phyloP scores from a whole-genome alignment of 768 basidiomycete species.

The Tricholoma furcatifolium region DNA sequence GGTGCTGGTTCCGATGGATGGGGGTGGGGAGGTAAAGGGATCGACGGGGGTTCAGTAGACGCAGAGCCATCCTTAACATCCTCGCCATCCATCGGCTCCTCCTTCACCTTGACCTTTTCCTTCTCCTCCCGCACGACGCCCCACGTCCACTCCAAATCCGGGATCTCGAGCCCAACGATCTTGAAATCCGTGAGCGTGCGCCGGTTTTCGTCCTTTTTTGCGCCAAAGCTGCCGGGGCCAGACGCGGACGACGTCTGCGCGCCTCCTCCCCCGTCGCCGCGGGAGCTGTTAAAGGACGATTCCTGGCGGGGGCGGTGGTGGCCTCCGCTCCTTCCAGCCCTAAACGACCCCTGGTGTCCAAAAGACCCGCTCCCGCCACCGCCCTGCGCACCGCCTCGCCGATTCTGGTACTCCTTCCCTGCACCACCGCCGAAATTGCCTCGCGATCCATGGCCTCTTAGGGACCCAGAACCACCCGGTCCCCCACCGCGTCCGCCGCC shows the following conservation, averaged over 20 bases:
- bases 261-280: too few species aligned
- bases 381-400: conserved; percentile 60
- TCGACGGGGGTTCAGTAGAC: conserved; percentile 19
- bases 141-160: conserved; percentile 86
- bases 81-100: conserved; percentile 25
- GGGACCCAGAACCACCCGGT: conserved; percentile 42
- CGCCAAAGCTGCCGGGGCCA: not conserved
- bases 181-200: conserved; percentile 98
- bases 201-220: conserved; percentile 82
- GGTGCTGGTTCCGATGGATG: conserved; percentile 31
- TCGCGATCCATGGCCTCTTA: conserved; percentile 64
- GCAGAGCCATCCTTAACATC: too few species aligned
- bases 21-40: conserved; percentile 3
- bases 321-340: conserved; percentile 51
- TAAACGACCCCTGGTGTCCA: conserved; percentile 45
- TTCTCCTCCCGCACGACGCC: conserved; percentile 46
- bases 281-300: conserved; percentile 37
- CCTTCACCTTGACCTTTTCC: conserved; percentile 26
- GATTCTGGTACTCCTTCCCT: conserved; percentile 56
- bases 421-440: conserved; percentile 51
- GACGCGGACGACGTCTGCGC: conserved; percentile 31
- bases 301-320: conserved; percentile 48
- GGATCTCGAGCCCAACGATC: conserved; percentile 87
- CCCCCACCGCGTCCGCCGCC: conserved; percentile 44
- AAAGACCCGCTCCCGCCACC: conserved; percentile 40